These are phyloP conservation scores for Quercus phellos DNA, from an alignment of 331 rosid genomes.

Conservation along the genomic window DNA sequence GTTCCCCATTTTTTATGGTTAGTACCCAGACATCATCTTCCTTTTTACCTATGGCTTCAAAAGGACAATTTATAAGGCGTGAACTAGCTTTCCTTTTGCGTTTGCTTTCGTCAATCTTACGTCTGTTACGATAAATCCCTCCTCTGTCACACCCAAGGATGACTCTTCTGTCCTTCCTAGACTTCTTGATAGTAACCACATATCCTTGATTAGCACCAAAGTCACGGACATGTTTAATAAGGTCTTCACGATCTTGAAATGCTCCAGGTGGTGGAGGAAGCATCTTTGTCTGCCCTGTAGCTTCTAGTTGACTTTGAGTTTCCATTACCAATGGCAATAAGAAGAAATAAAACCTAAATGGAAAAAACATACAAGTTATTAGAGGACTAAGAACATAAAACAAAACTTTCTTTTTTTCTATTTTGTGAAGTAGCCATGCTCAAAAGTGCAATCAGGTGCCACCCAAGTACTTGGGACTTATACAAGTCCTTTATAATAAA, in stretches of 20 bases:
- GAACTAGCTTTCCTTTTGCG: slow-evolving; percentile 72
- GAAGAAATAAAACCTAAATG: slow-evolving; percentile 16
- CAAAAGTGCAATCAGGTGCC: neutral
- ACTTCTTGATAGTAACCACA: slow-evolving; percentile 79
- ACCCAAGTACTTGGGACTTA: neutral
- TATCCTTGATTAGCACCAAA: slow-evolving; percentile 78
- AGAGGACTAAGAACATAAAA: neutral
- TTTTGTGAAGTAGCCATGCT: neutral
- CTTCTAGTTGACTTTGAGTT: slow-evolving; percentile 32
- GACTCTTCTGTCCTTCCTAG: slow-evolving; percentile 77
- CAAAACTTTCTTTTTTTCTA: neutral
- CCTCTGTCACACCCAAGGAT: slow-evolving; percentile 85
- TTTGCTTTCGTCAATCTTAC: slow-evolving; percentile 68
- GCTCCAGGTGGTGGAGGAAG: slow-evolving; percentile 55
- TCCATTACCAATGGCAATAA: slow-evolving; percentile 27
- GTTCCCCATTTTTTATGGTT: slow-evolving; percentile 57
- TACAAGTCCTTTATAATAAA: neutral
- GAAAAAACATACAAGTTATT: slow-evolving; percentile 9
- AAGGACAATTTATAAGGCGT: slow-evolving; percentile 77
- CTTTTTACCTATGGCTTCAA: slow-evolving; percentile 73
- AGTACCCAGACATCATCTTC: slow-evolving; percentile 67
- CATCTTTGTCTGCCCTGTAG: slow-evolving; percentile 31
- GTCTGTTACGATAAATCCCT: slow-evolving; percentile 74
- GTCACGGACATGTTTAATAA: slow-evolving; percentile 60
- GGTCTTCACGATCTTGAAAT: slow-evolving; percentile 70